Evolutionary conservation across 306 rosid species (phyloP).

Genomic region (Quercus variabilis): DNA sequence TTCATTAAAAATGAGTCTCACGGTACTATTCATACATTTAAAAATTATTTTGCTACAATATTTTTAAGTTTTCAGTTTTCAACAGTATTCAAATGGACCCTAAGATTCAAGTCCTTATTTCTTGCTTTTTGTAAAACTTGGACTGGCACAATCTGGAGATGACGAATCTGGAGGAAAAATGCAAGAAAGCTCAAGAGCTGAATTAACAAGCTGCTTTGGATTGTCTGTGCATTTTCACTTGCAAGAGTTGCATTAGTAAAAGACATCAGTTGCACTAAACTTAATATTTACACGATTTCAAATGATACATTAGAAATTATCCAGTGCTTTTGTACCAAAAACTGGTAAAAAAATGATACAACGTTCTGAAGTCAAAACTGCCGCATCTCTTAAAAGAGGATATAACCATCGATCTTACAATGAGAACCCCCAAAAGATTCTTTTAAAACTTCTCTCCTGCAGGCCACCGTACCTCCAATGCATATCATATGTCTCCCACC

Average conservation of each 20-base stretch:
- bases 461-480: constrained; percentile 21
- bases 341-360: not conserved
- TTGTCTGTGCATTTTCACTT: not conserved
- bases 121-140: no score
- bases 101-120: no score
- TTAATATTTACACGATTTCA: constrained; percentile 44
- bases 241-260: not conserved
- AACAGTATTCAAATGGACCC: no score
- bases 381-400: constrained; percentile 28
- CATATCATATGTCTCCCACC: constrained; percentile 26
- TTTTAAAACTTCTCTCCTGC: constrained; percentile 27
- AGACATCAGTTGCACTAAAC: constrained; percentile 33
- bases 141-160: no score
- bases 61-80: no score
- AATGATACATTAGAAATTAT: constrained; percentile 30
- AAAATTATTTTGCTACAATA: no score
- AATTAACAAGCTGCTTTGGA: not conserved
- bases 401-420: constrained; percentile 30
- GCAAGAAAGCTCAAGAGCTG: no score
- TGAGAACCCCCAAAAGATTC: constrained; percentile 16
- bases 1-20: no score
- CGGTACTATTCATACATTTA: no score
- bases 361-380: constrained; percentile 12
- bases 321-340: constrained; percentile 24
- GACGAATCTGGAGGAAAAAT: no score